Evolutionary conservation across 345 rosid genomes (phyloP).

Genomic region (Sonneratia alba): DNA sequence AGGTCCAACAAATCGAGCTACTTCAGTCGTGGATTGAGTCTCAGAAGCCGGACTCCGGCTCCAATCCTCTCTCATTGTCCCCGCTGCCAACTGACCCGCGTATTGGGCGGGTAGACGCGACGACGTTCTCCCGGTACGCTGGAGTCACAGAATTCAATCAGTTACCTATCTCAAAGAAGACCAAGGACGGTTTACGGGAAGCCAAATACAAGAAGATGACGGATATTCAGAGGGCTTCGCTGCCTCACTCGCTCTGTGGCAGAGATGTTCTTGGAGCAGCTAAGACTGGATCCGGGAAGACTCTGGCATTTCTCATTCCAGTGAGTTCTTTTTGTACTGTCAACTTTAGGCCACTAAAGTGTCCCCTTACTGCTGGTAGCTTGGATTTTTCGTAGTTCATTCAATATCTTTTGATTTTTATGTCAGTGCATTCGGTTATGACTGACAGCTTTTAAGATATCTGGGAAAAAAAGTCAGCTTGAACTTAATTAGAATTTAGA

Average conservation of each 20-base stretch:
- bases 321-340: conserved; percentile 29
- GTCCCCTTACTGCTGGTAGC: not conserved
- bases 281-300: conserved; percentile 90
- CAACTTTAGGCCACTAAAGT: too few species aligned
- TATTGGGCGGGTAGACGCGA: conserved; percentile 45
- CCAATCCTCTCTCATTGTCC: conserved; percentile 57
- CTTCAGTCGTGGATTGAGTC: conserved; percentile 71
- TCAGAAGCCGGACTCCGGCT: conserved; percentile 73
- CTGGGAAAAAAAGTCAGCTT: not conserved
- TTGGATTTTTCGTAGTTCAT: not conserved
- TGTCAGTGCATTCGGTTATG: too few species aligned
- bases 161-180: conserved; percentile 69
- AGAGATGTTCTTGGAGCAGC: conserved; percentile 94
- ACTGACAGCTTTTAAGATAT: not conserved
- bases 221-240: conserved; percentile 73
- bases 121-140: conserved; percentile 47
- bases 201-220: conserved; percentile 56
- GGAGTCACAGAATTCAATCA: conserved; percentile 52
- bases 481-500: not conserved
- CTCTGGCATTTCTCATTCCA: conserved; percentile 81
- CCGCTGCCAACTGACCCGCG: conserved; percentile 39
- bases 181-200: conserved; percentile 52
- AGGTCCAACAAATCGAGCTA: conserved; percentile 42
- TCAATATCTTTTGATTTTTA: not conserved
- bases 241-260: conserved; percentile 83